Base-by-base conservation (phyloP, 345 rosid genomes). In the Carallia brachiata region DNA sequence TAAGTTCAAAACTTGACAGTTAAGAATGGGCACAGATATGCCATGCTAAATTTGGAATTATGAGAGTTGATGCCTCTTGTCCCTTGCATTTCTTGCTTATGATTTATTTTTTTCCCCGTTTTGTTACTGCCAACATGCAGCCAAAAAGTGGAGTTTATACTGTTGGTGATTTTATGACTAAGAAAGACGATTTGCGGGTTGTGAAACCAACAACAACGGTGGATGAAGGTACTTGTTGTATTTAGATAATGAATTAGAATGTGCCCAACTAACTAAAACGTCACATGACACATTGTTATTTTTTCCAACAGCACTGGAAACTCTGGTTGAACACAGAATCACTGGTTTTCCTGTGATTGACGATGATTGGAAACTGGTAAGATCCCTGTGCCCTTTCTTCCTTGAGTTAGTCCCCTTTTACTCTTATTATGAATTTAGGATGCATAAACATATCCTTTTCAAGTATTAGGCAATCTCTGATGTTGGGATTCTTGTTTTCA, bases 321-420 rank as follows among this genome's bases (percentile, higher is more conserved):
- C 80, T 19, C 87, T 89, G 34, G 97, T 88, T 32, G 93, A 87
- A 79, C 79, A 81, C 69, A 87, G 92, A 84, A 82, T 91, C 75
- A 89, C 95, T 28, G 94, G 97, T 63, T 88, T 91, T 84, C 97
- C 98, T 68, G 98, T 94, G 70, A 78, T 91, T 59, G 95, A 91
- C 48, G 89, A 91, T 54, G 89, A 86, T 70, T 88, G 92, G 92
- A 89, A 83, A 72, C 73, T 88, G 92, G 94, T 86, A 82, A 72
- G 83, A 66, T 66, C 68, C 30, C 47, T 71, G 31, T 48, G 61
- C 30, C 16, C 16, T 34, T 34, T 18, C 7, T 5, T 7, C n/a
- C 16, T 23, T 8, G 59, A n/a, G 30, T 13, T 17, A 28, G 6
- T 56, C 34, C 2, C 34, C 34, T 32, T 32, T 32, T 23, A 23